A percentile compares a stretch with the other conserved stretches of the same genome.
These are phyloP conservation scores for Leccinum variicolor DNA, from an alignment of 768 basidiomycete species.

Conservation along the genomic window DNA sequence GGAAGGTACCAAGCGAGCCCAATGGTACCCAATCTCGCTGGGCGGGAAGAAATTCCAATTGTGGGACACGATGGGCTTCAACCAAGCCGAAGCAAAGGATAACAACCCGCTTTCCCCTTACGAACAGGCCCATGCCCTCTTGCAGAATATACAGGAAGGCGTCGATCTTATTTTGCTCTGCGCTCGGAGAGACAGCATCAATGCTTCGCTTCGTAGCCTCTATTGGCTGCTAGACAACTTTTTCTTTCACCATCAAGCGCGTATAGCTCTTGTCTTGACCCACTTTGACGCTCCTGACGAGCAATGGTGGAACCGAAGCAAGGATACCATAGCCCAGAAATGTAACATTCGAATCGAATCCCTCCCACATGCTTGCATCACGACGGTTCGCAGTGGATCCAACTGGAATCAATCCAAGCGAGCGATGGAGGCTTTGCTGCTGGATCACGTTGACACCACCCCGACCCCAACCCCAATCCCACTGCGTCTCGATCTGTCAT, in stretches of 20 bases:
- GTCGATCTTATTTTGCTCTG: conserved; percentile 40
- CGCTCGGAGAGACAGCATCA: conserved; percentile 37
- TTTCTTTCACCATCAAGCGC: conserved; percentile 35
- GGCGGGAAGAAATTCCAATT: conserved; percentile 22
- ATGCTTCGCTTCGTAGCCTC: conserved; percentile 32
- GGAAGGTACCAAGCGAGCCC: conserved; percentile 30
- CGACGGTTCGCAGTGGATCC: conserved; percentile 3
- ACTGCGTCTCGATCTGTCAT: conserved; percentile 17
- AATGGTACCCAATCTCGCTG: conserved; percentile 18
- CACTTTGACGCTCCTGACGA: conserved; percentile 33
- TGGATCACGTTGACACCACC: neutral
- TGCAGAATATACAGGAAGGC: conserved; percentile 32
- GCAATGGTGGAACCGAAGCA: conserved; percentile 39
- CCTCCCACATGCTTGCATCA: conserved; percentile 18
- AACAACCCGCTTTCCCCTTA: conserved; percentile 19
- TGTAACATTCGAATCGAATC: conserved; percentile 10
- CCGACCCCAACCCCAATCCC: conserved; percentile 7
- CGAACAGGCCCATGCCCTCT: conserved; percentile 31
- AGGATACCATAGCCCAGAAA: conserved; percentile 13
- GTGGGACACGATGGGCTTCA: conserved; percentile 35
- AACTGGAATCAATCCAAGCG: conserved; percentile 10
- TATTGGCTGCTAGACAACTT: conserved; percentile 37
- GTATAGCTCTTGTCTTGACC: conserved; percentile 38
- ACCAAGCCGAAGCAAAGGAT: conserved; percentile 18
- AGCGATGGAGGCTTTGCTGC: conserved; percentile 8